These are phyloP conservation scores for Talaromyces verruculosus DNA, from an alignment of 2,329 filamentous ascomycete genomes.

Conservation along the genomic window DNA sequence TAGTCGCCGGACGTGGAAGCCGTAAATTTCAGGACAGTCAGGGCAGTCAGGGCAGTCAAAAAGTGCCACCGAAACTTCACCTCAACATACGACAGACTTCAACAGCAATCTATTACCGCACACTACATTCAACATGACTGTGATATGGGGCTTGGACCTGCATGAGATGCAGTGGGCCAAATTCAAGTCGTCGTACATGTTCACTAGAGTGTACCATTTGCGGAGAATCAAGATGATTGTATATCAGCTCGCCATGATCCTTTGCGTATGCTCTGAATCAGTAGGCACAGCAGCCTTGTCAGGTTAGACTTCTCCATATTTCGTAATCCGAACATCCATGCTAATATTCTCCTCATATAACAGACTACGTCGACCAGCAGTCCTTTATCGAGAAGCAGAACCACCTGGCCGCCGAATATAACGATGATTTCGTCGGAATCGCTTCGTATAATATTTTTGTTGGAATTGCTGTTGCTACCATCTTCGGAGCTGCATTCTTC, in stretches of 20 bases:
- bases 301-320: constrained; percentile 38
- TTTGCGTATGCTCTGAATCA: constrained; percentile 57
- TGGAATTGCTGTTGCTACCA: constrained; percentile 57
- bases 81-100: neutral
- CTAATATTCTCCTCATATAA: neutral
- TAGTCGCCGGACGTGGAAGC: neutral
- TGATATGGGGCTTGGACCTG: constrained; percentile 60
- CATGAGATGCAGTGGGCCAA: constrained; percentile 59
- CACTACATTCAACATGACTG: constrained; percentile 35
- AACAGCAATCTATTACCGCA: neutral
- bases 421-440: constrained; percentile 57
- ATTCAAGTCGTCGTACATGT: constrained; percentile 61
- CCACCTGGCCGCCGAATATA: constrained; percentile 48
- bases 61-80: neutral
- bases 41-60: no score
- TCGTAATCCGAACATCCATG: neutral
- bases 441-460: constrained; percentile 61
- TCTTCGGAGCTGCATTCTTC: constrained; percentile 62
- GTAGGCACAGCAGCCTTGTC: constrained; percentile 57
- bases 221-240: constrained; percentile 60
- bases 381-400: constrained; percentile 45
- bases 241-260: constrained; percentile 61
- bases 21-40: neutral
- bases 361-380: constrained; percentile 58
- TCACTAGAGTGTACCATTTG: constrained; percentile 55